These are phyloP conservation scores for Pleodorina starrii DNA, from an alignment of 139 green algal genomes.

Conservation along the genomic window DNA sequence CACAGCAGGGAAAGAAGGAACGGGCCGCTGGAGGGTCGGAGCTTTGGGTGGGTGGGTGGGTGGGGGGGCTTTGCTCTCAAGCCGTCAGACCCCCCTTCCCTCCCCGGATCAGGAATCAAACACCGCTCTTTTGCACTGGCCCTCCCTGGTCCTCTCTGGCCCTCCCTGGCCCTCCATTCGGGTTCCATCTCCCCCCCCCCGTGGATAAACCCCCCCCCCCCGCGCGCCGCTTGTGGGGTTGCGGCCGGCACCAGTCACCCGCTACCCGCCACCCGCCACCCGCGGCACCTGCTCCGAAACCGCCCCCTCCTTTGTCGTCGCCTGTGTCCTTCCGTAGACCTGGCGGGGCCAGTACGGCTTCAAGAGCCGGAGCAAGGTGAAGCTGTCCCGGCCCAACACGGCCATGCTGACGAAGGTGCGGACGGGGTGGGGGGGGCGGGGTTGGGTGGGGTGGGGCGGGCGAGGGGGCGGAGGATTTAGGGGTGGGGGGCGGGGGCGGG, in stretches of 20 bases:
- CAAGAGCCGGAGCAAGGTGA: not conserved
- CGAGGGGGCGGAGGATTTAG: no score
- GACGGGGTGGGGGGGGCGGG: not conserved
- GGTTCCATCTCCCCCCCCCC: not conserved
- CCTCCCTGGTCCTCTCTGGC: no score
- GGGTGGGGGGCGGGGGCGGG: no score
- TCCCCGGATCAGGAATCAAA: no score
- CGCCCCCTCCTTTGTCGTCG: not conserved
- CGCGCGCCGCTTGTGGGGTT: not conserved
- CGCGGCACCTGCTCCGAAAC: not conserved
- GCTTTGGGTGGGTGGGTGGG: no score
- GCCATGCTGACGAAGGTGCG: conserved; percentile 27
- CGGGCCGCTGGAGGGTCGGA: no score
- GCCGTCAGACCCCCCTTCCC: no score
- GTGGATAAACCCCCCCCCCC: not conserved
- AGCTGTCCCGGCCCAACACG: conserved; percentile 16
- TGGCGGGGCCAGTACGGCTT: conserved; percentile 13
- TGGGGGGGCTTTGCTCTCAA: no score
- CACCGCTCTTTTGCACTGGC: no score
- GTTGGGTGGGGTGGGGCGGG: not conserved
- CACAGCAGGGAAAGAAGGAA: no score
- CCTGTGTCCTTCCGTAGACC: not conserved
- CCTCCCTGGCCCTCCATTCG: not conserved
- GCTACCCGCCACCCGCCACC: not conserved
- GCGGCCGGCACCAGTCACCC: not conserved